Evolutionary conservation across 352 stramenopile species (phyloP), one percentile per base, ranked within the genome.

Genomic region (Phytophthora fragariaefolia): DNA sequence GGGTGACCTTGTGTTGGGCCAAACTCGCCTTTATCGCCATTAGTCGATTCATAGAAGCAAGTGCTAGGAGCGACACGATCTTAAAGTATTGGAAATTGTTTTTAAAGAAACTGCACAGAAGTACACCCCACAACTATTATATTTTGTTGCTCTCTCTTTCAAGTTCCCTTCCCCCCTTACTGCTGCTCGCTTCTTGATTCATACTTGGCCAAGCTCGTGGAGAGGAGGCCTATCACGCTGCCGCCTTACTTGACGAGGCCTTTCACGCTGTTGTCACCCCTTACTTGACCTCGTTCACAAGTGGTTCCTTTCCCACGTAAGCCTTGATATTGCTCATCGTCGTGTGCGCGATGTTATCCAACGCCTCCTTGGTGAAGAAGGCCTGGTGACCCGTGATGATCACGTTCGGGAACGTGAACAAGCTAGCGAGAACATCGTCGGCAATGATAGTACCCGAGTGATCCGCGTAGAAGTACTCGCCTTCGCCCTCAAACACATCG

Each of bases 401-500:
- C 36, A 93, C 85, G 66, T 93, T 91, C 30, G 82, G 73, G 73
- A 93, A 93, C 50, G 82, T 93, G 58, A 91, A 89, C 43, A 93
- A 34, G 15, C 83, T 79, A 8, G 85, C 80, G 15, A 93, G 69
- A 10, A 62, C 78, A 30, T 91, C 85, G 24, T 93, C 83, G 1
- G 67, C 64, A 15, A 93, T 90, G 48, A 91, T 58, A 6, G 64
- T 69, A 8, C 79, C 83, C 13, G 85, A 93, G 48, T 79, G 66
- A 57, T 93, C 85, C 63, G 81, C 80, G 76, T 91, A 91, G 57
- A 91, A 91, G 71, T 87, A 91, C 26, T 87, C 80, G n/a, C 79
- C 75, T 51, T 91, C 85, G 30, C 81, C 82, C 45, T 91, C 84
- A 50, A 90, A 97, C 13, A 98, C 92, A 58, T 98, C 92, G 2